Evolutionary conservation across 495 filamentous ascomycete genomes (phyloP).

Genomic region (Penicillium taxi): DNA sequence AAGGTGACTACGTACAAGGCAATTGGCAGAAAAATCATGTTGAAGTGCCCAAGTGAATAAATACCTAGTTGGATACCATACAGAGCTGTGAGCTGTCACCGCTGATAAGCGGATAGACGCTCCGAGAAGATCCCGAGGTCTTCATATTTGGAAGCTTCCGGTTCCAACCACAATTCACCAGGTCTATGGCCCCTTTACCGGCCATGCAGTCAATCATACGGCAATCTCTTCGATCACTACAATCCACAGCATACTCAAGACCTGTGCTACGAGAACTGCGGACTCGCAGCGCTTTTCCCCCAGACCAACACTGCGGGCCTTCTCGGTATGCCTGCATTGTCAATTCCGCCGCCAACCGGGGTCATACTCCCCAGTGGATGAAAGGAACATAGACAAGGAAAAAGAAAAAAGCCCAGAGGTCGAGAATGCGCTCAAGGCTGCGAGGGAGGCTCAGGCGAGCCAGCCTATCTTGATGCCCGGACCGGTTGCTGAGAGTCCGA

Average conservation of each 20-base stretch:
- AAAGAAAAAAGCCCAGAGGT: conserved; percentile 13
- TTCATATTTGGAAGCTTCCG: conserved; percentile 2
- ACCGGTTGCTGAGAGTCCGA: conserved; percentile 17
- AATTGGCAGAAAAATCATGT: background rate
- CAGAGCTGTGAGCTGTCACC: too few species aligned
- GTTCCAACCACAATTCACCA: conserved; percentile 10
- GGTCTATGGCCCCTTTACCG: conserved; percentile 17
- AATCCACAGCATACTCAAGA: too few species aligned
- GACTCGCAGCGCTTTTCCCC: conserved; percentile 20
- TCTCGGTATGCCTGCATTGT: conserved; percentile 34
- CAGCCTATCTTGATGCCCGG: conserved; percentile 14
- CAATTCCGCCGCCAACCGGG: conserved; percentile 28
- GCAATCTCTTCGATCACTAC: conserved; percentile 32
- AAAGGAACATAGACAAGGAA: conserved; percentile 15
- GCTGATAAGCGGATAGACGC: conserved; percentile 12
- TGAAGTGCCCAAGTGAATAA: too few species aligned
- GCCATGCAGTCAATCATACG: conserved; percentile 38
- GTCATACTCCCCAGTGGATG: conserved; percentile 15
- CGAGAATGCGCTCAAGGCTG: conserved; percentile 11
- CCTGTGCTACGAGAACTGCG: conserved; percentile 12
- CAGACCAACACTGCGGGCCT: conserved; percentile 19
- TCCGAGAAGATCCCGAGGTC: conserved; percentile 9
- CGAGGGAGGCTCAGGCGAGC: conserved; percentile 10
- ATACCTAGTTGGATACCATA: too few species aligned
- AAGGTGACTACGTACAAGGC: too few species aligned